These are phyloP conservation scores for Serendipita sp. DNA, from an alignment of 768 basidiomycete species.

Conservation along the genomic window DNA sequence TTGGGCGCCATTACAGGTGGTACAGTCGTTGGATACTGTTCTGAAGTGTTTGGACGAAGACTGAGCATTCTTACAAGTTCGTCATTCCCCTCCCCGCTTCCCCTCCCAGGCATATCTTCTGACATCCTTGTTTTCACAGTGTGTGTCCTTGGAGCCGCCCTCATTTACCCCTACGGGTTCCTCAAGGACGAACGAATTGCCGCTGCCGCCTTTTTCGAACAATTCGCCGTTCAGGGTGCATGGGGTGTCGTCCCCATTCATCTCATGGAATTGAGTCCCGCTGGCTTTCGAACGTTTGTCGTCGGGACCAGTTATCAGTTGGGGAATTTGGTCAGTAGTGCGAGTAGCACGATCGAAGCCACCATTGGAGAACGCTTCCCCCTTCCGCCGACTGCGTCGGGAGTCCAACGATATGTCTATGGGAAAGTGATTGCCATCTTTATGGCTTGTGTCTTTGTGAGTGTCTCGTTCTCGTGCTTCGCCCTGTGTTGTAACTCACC, in stretches of 20 bases:
- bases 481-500: too few relatives aligned
- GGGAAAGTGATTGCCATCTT: conserved; percentile 4
- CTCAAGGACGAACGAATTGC: conserved; percentile 22
- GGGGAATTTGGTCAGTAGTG: conserved; percentile 34
- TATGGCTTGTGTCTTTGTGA: conserved; percentile 1
- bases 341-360: neutral
- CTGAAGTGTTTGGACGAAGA: conserved; percentile 42
- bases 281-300: conserved; percentile 78
- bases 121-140: neutral
- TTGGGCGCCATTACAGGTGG: neutral
- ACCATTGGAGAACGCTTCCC: neutral
- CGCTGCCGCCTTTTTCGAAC: conserved; percentile 75
- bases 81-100: neutral
- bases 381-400: neutral
- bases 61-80: conserved; percentile 44
- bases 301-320: conserved; percentile 74
- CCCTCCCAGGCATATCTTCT: too few relatives aligned
- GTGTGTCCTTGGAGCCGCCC: neutral
- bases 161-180: conserved; percentile 2
- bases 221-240: conserved; percentile 79
- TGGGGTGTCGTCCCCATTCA: conserved; percentile 79
- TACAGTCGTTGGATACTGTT: conserved; percentile 64
- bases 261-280: conserved; percentile 69
- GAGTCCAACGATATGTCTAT: neutral
- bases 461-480: neutral